phyloP scores from a whole-genome alignment of 140 eudicot genomes.

The Anethum foeniculum region DNA sequence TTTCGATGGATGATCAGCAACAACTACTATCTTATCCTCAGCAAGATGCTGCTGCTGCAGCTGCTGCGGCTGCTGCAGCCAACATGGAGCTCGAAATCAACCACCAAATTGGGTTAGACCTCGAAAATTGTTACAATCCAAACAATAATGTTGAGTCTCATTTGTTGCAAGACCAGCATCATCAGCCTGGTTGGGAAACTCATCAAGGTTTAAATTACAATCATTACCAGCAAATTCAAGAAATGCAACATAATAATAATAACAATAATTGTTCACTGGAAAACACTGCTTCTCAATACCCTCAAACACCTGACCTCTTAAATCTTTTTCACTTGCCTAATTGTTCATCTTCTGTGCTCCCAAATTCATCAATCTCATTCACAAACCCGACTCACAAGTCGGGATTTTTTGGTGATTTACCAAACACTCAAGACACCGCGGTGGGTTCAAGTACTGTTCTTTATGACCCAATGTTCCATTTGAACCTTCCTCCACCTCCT shows the following conservation, averaged over 20 bases:
- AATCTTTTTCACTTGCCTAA: conserved; percentile 59
- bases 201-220: conserved; percentile 12
- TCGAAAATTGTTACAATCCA: conserved; percentile 30
- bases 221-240: conserved; percentile 27
- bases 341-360: conserved; percentile 39
- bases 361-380: conserved; percentile 41
- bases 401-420: conserved; percentile 8
- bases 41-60: conserved; percentile 11
- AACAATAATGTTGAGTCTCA: conserved; percentile 14
- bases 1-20: conserved; percentile 36
- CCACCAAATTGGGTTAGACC: conserved; percentile 39
- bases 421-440: neutral
- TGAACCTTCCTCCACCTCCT: conserved; percentile 80
- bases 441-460: conserved; percentile 6
- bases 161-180: conserved; percentile 7
- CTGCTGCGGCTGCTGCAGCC: conserved; percentile 33
- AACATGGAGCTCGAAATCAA: conserved; percentile 33
- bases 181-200: conserved; percentile 16
- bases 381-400: conserved; percentile 24
- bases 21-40: conserved; percentile 15
- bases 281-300: conserved; percentile 22
- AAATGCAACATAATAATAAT: conserved; percentile 25
- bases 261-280: conserved; percentile 11
- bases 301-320: conserved; percentile 65
- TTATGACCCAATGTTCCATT: conserved; percentile 62